Base-by-base conservation (phyloP, 257 asterid species). In the Verbena officinalis region DNA sequence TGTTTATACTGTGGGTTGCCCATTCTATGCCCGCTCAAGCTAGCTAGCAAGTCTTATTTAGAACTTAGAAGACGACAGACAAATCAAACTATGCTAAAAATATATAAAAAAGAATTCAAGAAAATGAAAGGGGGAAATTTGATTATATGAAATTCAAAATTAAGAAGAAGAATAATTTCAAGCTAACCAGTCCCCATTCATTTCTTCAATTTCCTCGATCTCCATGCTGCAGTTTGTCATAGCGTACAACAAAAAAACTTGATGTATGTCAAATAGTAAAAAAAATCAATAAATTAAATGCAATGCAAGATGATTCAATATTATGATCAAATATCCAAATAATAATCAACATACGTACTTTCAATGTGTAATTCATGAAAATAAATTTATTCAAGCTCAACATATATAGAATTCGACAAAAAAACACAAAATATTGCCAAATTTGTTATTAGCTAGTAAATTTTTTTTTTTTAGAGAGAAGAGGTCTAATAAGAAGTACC, bases 161-260 rank as follows among this genome's bases (percentile, higher is more conserved):
- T 27, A 2, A 27, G 5, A 27, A 27, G 5, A 2, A 27, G 2
- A 27, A 27, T 27, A 27, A 27, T 70, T 84, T 80, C 83, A 87
- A 75, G 93, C 84, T 62, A 87, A 75, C 97, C 98, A 91, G 59
- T 86, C 98, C 55, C 78, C 97, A 69, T 90, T 90, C 81, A 87
- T 87, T 38, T 84, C 96, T 75, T 91, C 96, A 67, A 88, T 91
- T 74, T 86, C 98, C 67, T 79, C 96, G 24, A 91, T 91, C 66
- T 88, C 97, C 95, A 90, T 82, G 77, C 97, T 92, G 96, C 85
- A 75, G 65, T 7, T 55, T 34, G 53, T 4, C 36, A 45, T 55
- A 70, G 59, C 58, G 7, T 9, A 36, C 55, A 34, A 57, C 34
- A 34, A 5, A 20, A 62, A 36, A 24, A 46, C 7, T 34, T 59